phyloP scores from a whole-genome alignment of 441 rosid species.

The Gossypium aridum region DNA sequence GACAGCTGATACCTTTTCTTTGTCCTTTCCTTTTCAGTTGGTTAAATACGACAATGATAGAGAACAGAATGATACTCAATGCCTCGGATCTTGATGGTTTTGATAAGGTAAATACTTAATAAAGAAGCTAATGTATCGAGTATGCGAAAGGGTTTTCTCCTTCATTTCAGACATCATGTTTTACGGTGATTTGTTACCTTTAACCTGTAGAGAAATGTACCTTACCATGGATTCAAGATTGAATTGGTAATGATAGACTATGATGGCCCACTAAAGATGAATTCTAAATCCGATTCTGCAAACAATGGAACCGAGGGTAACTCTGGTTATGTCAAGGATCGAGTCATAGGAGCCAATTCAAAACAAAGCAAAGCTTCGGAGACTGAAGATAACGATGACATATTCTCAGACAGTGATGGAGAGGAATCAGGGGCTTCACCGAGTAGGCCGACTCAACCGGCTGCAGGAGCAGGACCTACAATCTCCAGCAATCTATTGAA shows the following conservation, averaged over 20 bases:
- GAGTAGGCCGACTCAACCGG: slow-evolving; percentile 15
- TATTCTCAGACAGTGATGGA: slow-evolving; percentile 72
- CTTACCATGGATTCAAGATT: slow-evolving; percentile 78
- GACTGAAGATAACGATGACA: slow-evolving; percentile 48
- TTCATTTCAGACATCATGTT: not conserved
- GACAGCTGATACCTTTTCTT: not conserved
- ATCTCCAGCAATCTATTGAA: slow-evolving; percentile 8
- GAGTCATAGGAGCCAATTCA: slow-evolving; percentile 18
- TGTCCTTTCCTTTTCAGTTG: slow-evolving; percentile 39
- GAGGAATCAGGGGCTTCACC: slow-evolving; percentile 44
- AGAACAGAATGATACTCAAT: slow-evolving; percentile 52
- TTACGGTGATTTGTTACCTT: not conserved
- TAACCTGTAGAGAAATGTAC: slow-evolving; percentile 55
- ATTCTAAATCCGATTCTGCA: slow-evolving; percentile 28
- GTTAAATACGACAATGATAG: slow-evolving; percentile 74
- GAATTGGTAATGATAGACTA: slow-evolving; percentile 75
- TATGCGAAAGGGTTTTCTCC: not conserved
- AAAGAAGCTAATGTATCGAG: not conserved
- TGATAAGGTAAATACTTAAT: slow-evolving; percentile 50
- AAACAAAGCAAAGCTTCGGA: slow-evolving; percentile 22
- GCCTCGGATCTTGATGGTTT: slow-evolving; percentile 73
- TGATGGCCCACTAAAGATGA: slow-evolving; percentile 29
- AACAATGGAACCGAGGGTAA: slow-evolving; percentile 20
- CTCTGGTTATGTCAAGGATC: slow-evolving; percentile 21
- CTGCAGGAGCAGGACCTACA: slow-evolving; percentile 12